Evolutionary conservation across 2,329 filamentous ascomycete species (phyloP).

Genomic region (Penicillium expansum): DNA sequence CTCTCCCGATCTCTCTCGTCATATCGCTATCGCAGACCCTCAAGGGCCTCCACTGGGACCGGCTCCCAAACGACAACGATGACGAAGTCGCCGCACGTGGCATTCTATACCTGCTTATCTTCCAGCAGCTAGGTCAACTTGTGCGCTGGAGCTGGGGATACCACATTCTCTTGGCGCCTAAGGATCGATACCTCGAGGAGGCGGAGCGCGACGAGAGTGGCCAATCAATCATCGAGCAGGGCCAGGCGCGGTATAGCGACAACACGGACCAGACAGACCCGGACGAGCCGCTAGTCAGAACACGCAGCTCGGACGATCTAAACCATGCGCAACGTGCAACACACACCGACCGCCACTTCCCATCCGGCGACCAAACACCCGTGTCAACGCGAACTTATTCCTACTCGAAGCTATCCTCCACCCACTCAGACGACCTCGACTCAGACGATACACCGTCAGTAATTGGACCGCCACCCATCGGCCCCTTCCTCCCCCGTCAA

Average conservation of each 20-base stretch:
- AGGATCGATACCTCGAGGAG: slow-evolving; percentile 54
- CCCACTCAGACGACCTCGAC: slow-evolving; percentile 18
- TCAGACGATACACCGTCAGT: slow-evolving; percentile 21
- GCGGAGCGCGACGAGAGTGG: slow-evolving; percentile 36
- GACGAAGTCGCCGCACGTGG: slow-evolving; percentile 90
- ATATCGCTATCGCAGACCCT: slow-evolving; percentile 91
- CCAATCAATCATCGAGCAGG: slow-evolving; percentile 38
- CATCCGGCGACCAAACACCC: slow-evolving; percentile 43
- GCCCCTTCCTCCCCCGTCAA: slow-evolving; percentile 38
- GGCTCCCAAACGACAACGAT: slow-evolving; percentile 86
- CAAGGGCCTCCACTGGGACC: slow-evolving; percentile 89
- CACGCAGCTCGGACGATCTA: slow-evolving; percentile 32
- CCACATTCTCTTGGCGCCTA: slow-evolving; percentile 86
- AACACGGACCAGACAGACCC: slow-evolving; percentile 39
- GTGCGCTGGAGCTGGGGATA: slow-evolving; percentile 99
- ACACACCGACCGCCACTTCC: slow-evolving; percentile 26
- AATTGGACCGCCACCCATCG: slow-evolving; percentile 33
- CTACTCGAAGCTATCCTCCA: slow-evolving; percentile 34
- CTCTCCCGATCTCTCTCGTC: slow-evolving; percentile 91
- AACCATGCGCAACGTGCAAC: slow-evolving; percentile 6
- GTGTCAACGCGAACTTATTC: slow-evolving; percentile 34
- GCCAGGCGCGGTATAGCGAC: slow-evolving; percentile 42
- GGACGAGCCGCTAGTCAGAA: slow-evolving; percentile 38
- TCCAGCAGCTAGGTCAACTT: slow-evolving; percentile 93
- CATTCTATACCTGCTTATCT: slow-evolving; percentile 92